These are phyloP conservation scores for Podospora comata DNA, from an alignment of 495 filamentous ascomycete genomes.

Conservation along the genomic window DNA sequence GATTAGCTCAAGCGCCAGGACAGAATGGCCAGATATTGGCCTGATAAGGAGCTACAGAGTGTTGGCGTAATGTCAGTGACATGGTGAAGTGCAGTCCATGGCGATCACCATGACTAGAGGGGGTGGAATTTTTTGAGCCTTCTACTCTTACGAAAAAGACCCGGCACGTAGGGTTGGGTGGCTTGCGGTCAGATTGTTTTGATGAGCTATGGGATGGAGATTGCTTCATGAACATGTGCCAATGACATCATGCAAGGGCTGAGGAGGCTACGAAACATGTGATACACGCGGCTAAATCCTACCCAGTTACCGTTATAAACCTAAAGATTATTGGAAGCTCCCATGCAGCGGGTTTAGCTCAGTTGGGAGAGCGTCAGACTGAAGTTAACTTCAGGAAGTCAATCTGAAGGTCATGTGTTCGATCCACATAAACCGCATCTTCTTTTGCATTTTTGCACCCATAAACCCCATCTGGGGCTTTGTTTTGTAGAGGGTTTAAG, in stretches of 20 bases:
- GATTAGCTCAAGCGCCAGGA: not conserved
- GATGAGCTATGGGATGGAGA: not conserved
- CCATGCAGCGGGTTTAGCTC: constrained; percentile 26
- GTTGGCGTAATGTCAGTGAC: not conserved
- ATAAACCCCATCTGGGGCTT: too few relatives aligned
- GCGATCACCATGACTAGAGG: not conserved
- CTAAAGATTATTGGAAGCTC: too few relatives aligned
- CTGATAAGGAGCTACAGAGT: not conserved
- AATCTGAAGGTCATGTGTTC: constrained; percentile 26
- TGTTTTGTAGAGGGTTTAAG: too few relatives aligned
- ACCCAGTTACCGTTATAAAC: too few relatives aligned
- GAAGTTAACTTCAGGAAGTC: constrained; percentile 17
- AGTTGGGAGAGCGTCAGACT: constrained; percentile 30
- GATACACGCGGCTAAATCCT: not conserved
- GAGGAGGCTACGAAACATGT: not conserved
- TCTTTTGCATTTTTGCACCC: constrained; percentile 11
- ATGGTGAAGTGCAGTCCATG: not conserved
- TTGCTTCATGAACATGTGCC: constrained; percentile 1
- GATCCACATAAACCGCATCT: constrained; percentile 28
- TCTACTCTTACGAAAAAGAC: not conserved
- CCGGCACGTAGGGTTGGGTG: not conserved
- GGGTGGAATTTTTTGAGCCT: not conserved
- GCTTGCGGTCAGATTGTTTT: not conserved
- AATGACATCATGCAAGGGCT: not conserved
- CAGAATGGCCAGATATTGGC: not conserved